Percentiles rank a stretch among this genome's conserved stretches.
These are phyloP conservation scores for Hanseniaspora hatyaiensis DNA, from an alignment of 805 yeast genomes.

Conservation along the genomic window DNA sequence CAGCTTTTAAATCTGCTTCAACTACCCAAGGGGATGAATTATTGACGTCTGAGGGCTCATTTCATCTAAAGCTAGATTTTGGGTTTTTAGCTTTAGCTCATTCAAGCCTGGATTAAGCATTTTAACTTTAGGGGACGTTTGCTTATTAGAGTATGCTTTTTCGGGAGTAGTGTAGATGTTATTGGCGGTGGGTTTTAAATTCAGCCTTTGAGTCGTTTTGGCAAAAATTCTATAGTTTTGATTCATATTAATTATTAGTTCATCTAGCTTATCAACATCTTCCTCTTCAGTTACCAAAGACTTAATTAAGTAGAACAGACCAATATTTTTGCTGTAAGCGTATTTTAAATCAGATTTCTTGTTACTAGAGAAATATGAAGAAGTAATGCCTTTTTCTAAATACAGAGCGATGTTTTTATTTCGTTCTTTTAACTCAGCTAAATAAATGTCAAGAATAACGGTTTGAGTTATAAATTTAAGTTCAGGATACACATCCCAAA, in stretches of 20 bases:
- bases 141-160: neutral
- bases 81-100: no score
- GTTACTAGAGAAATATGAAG: neutral
- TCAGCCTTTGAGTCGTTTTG: conserved; percentile 6
- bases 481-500: conserved; percentile 6
- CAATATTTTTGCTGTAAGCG: neutral
- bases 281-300: neutral
- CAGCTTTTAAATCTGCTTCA: neutral
- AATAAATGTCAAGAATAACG: neutral
- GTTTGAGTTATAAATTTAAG: conserved; percentile 1
- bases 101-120: neutral
- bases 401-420: neutral
- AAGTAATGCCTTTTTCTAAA: neutral
- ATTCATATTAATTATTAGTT: conserved; percentile 4
- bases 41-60: conserved; percentile 7
- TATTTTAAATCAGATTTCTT: neutral
- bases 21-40: neutral
- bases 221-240: neutral
- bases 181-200: neutral
- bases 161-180: conserved; percentile 12
- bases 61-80: no score
- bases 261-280: conserved; percentile 1
- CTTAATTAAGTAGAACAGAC: neutral
- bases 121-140: conserved; percentile 1
- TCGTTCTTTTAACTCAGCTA: neutral